Percentiles rank a stretch among this genome's conserved stretches.
These are phyloP conservation scores for Fusarium nodosum DNA, from an alignment of 2,329 filamentous ascomycete genomes.

Conservation along the genomic window DNA sequence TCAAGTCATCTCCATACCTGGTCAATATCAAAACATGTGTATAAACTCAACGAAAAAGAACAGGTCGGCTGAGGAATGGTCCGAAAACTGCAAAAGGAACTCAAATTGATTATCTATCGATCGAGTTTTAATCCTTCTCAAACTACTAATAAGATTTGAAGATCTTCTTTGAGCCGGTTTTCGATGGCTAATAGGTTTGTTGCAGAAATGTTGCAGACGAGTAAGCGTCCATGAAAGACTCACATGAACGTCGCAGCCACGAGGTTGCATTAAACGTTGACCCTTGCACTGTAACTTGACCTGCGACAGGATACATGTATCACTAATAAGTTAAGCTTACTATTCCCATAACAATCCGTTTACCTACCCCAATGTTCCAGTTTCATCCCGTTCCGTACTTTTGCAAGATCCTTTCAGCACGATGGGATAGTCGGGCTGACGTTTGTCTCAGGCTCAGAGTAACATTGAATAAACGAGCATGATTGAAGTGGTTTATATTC, in stretches of 20 bases:
- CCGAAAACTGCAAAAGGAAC: not conserved
- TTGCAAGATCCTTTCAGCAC: slow-evolving; percentile 10
- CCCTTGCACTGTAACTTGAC: slow-evolving; percentile 37
- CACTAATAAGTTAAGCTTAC: slow-evolving; percentile 13
- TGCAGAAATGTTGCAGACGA: slow-evolving; percentile 36
- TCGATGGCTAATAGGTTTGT: slow-evolving; percentile 17
- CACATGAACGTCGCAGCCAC: slow-evolving; percentile 22
- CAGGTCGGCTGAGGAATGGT: not conserved
- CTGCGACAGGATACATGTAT: slow-evolving; percentile 27
- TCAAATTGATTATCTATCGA: slow-evolving; percentile 7
- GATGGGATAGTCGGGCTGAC: slow-evolving; percentile 2
- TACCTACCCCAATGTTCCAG: slow-evolving; percentile 22
- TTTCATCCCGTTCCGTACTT: slow-evolving; percentile 17
- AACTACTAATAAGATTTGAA: not conserved
- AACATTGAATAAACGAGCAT: slow-evolving; percentile 27
- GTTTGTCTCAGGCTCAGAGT: slow-evolving; percentile 29
- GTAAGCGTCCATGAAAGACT: slow-evolving; percentile 24
- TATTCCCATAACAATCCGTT: slow-evolving; percentile 13
- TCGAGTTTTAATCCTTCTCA: not conserved
- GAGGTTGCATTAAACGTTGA: slow-evolving; percentile 17
- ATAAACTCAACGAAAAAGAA: not conserved
- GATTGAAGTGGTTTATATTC: slow-evolving; percentile 6
- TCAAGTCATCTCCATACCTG: not conserved
- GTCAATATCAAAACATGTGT: slow-evolving; percentile 5
- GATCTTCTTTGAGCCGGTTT: not conserved